Conservation (phyloP, 352 stramenopile genomes). For the Aphanomyces euteiches region DNA sequence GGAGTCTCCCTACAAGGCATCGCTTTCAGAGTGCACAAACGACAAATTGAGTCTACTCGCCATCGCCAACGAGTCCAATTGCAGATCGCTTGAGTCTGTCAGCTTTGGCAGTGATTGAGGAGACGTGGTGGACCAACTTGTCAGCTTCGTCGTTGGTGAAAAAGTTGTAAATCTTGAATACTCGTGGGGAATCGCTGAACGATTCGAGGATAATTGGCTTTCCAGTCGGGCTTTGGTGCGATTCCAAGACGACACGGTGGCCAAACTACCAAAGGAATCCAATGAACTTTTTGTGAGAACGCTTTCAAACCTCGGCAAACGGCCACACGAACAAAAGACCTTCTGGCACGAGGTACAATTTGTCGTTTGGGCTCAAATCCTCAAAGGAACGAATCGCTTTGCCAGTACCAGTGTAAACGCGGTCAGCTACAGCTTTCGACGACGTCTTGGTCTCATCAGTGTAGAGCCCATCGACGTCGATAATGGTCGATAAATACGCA, state of each 20-base stretch:
- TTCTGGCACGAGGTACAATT: no score
- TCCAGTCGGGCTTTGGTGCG: slow-evolving; percentile 16
- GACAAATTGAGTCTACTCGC: no score
- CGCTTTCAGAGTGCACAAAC: no score
- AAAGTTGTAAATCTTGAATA: slow-evolving; percentile 45
- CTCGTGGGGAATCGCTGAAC: slow-evolving; percentile 33
- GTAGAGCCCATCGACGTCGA: no score
- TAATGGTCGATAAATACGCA: no score
- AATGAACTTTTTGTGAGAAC: not conserved
- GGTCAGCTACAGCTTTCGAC: no score
- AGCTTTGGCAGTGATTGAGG: slow-evolving; percentile 39
- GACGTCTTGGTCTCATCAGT: no score
- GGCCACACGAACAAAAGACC: slow-evolving; percentile 6
- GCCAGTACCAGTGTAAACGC: no score
- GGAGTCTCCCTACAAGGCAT: no score
- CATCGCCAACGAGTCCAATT: slow-evolving; percentile 28
- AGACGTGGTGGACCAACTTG: slow-evolving; percentile 37
- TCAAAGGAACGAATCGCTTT: no score
- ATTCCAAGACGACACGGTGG: slow-evolving; percentile 13
- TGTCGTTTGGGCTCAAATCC: no score
- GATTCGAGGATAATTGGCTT: slow-evolving; percentile 29
- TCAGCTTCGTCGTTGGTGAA: slow-evolving; percentile 42
- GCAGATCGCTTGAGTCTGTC: slow-evolving; percentile 13
- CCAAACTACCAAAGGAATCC: not conserved
- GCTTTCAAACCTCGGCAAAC: slow-evolving; percentile 20